Conservation (phyloP, 768 basidiomycete genomes). For the Trametes gibbosa region DNA sequence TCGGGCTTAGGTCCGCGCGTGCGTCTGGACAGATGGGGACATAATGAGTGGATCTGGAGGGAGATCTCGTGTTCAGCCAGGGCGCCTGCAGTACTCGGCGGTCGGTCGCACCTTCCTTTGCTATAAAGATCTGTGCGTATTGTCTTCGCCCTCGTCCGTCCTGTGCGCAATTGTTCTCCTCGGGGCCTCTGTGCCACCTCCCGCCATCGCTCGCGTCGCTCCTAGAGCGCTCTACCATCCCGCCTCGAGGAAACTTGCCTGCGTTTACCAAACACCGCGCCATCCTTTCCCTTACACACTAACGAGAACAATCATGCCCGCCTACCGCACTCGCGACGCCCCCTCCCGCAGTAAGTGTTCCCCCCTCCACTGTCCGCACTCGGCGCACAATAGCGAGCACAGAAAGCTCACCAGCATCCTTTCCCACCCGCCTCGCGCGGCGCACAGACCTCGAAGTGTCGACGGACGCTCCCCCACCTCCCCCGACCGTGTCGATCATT, state of each 20-base stretch:
- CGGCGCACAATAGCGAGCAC: not conserved
- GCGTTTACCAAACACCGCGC: constrained; percentile 28
- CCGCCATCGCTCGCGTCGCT: constrained; percentile 40
- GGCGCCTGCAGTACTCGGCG: constrained; percentile 22
- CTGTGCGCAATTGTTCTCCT: constrained; percentile 63
- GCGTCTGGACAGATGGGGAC: constrained; percentile 15
- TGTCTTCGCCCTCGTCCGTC: constrained; percentile 46
- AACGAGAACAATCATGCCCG: constrained; percentile 63
- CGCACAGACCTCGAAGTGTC: constrained; percentile 70
- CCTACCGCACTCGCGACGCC: constrained; percentile 76
- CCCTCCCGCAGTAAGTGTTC: constrained; percentile 45
- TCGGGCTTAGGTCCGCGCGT: constrained; percentile 24
- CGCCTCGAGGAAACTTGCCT: constrained; percentile 27
- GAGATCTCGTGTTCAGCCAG: constrained; percentile 22
- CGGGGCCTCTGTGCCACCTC: constrained; percentile 52
- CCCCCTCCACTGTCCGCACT: not conserved
- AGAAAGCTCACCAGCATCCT: constrained; percentile 3
- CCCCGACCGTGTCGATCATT: constrained; percentile 56
- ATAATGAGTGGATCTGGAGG: constrained; percentile 25
- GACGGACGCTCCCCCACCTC: constrained; percentile 48
- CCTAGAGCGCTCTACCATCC: constrained; percentile 37
- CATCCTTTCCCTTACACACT: constrained; percentile 24
- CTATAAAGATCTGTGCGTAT: constrained; percentile 33
- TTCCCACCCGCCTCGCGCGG: constrained; percentile 17
- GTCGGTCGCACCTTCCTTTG: constrained; percentile 27